Base-by-base conservation (phyloP, 2,329 filamentous ascomycete species). In the Fusarium goolgardi region DNA sequence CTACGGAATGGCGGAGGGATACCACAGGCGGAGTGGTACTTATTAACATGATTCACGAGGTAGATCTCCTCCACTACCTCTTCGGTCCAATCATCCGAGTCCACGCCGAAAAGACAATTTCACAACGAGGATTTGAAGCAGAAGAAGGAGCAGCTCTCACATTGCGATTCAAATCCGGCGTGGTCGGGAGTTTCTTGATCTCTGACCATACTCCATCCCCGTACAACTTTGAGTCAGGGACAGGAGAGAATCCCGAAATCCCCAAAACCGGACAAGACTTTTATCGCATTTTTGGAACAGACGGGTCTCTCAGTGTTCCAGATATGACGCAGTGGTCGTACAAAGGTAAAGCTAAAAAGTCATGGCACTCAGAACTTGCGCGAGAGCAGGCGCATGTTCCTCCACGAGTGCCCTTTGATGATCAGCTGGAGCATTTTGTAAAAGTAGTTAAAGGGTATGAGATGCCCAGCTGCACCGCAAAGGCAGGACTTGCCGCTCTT, bases 41-140 rank as follows among this genome's bases (percentile, higher is more conserved):
- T 4, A 88, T 88, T 62, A 89, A 89, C 69, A 76, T 89, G 43
- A 81, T 88, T n/a, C 86, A 89, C 69, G 87, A 89, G 50, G 77
- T 89, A 39, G 87, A 89, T 62, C 75, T 88, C 0, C 76, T 89
- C 20, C 86, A 88, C 46, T 83, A 84, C 72, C 76, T 88, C 2
- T 81, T 89, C 27, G 85, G 86, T 0, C 81, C 84, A 0, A 84
- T 89, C 27, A 71, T 73, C 0, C 77, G 82, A 0, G 82, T 88
- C 0, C 81, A 84, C 34, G 86, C 84, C 0, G 83, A 88, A 66
- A 76, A 78, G 50, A 82, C 79, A 0, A 47, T 72, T 0, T 80
- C 82, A 0, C 81, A 82, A 34, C 78, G 86, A 1, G 76, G 77
- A 0, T 81, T 83, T 55, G 77, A 80, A 4, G 86, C 82, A 0